These are phyloP conservation scores for Xylariaceae sp. DNA, from an alignment of 2,329 filamentous ascomycete genomes.

Conservation along the genomic window DNA sequence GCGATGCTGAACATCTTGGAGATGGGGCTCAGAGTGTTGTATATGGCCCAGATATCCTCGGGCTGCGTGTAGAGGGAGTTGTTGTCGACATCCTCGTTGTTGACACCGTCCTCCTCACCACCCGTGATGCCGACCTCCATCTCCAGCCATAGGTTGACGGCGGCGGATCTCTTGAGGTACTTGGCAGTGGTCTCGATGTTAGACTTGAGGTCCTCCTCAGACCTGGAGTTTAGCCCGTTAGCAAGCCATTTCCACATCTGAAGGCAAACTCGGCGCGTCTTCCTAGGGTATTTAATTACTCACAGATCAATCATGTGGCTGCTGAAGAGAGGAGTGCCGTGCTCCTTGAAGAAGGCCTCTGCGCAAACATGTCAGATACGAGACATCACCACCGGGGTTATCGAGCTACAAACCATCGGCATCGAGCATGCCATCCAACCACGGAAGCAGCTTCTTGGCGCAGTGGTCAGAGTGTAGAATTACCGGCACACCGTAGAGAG, in stretches of 20 bases:
- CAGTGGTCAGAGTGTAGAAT: conserved; percentile 97
- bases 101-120: conserved; percentile 96
- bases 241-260: background rate
- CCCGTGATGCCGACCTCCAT: conserved; percentile 88
- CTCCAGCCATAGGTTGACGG: conserved; percentile 99
- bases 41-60: conserved; percentile 89
- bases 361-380: conserved; percentile 34
- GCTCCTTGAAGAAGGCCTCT: conserved; percentile 89
- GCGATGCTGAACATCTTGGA: conserved; percentile 97
- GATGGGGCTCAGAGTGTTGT: conserved; percentile 78
- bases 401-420: conserved; percentile 11
- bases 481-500: conserved; percentile 82
- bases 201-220: conserved; percentile 81
- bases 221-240: conserved; percentile 2
- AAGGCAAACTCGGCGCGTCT: no score
- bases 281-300: conserved; percentile 4
- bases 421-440: conserved; percentile 79
- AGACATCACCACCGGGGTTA: background rate
- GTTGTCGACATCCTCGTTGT: conserved; percentile 98
- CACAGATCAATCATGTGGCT: conserved; percentile 97
- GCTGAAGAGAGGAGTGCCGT: conserved; percentile 89
- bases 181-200: conserved; percentile 89
- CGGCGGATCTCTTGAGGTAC: conserved; percentile 89
- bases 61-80: conserved; percentile 93
- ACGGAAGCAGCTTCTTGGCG: conserved; percentile 98